Base-by-base conservation (phyloP, 2,329 filamentous ascomycete genomes). In the Sporothrix protearum region DNA sequence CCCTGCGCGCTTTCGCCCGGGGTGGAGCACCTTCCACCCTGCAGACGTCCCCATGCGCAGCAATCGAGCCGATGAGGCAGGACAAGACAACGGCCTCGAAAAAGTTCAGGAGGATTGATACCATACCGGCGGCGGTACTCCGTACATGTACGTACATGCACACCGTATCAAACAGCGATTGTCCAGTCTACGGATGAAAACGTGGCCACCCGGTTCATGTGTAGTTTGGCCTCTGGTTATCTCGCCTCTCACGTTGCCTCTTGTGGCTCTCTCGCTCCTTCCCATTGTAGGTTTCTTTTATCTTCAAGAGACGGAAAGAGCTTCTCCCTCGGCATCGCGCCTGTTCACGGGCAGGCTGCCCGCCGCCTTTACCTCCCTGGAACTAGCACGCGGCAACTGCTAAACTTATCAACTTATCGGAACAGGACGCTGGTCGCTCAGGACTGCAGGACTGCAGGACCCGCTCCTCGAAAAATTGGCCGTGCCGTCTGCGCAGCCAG, bases 61-160 rank as follows among this genome's bases (percentile, higher is more conserved):
- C 49, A 49, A 66, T 66, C 25, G 63, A 66, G 63, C 63, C 42
- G 63, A 66, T 49, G 39, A 42, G n/a, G 19, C 36, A 25, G 30
- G 36, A 63, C 6, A 63, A 63, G 57, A 25, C 36, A 45, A 45
- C 28, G 16, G 28, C 53, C 53, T 33, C 28, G 53, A 57, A n/a
- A n/a, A n/a, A n/a, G n/a, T n/a, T 63, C 33, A 61, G 36, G 33
- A 45, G 22, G 59, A 45, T 25, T 36, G 42, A 14, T 25, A 12
- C 25, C 36, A 45, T 64, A 12, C 61, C 61, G 25, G 63, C n/a
- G n/a, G n/a, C n/a, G n/a, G n/a, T n/a, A n/a, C n/a, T n/a, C n/a
- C n/a, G n/a, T n/a, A n/a, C n/a, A n/a, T n/a, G n/a, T n/a, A n/a
- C n/a, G n/a, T n/a, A n/a, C n/a, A n/a, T n/a, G n/a, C 63, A 66